These are phyloP conservation scores for Rhodosporidiobolus sp. DNA, from an alignment of 768 basidiomycete genomes.

Conservation along the genomic window DNA sequence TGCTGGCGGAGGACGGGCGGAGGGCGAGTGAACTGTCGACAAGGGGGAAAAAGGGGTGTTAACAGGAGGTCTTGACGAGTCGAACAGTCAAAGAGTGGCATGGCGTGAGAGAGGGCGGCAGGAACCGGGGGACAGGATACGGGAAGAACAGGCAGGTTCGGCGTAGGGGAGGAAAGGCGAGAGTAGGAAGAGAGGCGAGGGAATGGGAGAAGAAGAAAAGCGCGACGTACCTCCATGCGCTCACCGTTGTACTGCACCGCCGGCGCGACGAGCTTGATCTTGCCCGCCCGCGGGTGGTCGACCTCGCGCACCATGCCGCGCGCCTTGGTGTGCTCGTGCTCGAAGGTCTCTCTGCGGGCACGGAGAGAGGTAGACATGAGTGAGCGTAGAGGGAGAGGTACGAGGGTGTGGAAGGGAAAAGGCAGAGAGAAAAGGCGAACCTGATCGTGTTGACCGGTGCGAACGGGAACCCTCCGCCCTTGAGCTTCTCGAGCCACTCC, in stretches of 20 bases:
- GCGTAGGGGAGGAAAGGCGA: too few species aligned
- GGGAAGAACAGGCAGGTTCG: too few species aligned
- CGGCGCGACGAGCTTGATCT: constrained; percentile 41
- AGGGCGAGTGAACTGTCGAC: constrained; percentile 33
- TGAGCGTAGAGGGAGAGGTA: too few species aligned
- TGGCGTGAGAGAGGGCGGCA: too few species aligned
- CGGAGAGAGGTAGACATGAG: too few species aligned
- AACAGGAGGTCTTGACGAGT: too few species aligned
- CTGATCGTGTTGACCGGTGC: constrained; percentile 71
- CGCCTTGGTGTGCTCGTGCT: constrained; percentile 79
- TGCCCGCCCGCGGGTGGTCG: constrained; percentile 70
- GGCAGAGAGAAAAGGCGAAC: too few species aligned
- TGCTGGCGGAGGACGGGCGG: constrained; percentile 44
- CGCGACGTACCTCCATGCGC: constrained; percentile 34
- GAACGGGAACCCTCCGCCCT: constrained; percentile 79
- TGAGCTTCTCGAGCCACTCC: constrained; percentile 72
- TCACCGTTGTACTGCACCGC: constrained; percentile 42
- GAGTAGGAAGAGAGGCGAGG: neutral
- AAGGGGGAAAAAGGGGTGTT: too few species aligned
- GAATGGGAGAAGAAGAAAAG: too few species aligned
- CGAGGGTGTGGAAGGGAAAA: too few species aligned
- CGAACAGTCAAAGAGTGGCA: too few species aligned
- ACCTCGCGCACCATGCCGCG: constrained; percentile 72
- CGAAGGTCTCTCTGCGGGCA: constrained; percentile 73
- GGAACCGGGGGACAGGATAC: too few species aligned